Percentiles rank a stretch among this genome's conserved stretches.
phyloP scores from a whole-genome alignment of 192 early-diverging fungal genomes.

The Thoreauomyces humboldtii region DNA sequence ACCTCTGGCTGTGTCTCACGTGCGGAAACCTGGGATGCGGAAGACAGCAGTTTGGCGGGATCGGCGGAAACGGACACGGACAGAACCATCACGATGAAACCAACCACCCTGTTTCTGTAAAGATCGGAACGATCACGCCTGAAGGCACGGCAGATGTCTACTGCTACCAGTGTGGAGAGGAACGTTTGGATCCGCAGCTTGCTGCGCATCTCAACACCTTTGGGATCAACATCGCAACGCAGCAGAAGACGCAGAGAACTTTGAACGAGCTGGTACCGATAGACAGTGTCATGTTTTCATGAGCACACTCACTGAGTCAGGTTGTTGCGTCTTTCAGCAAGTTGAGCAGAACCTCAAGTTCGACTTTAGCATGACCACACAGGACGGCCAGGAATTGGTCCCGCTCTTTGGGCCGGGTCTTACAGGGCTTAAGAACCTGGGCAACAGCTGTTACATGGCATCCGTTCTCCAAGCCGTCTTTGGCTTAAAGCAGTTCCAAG shows the following conservation, averaged over 20 bases:
- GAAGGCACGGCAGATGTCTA: slow-evolving; percentile 93
- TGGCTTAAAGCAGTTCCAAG: slow-evolving; percentile 67
- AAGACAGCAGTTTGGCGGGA: slow-evolving; percentile 87
- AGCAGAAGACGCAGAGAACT: slow-evolving; percentile 90
- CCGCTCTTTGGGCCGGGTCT: slow-evolving; percentile 86
- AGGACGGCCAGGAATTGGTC: slow-evolving; percentile 83
- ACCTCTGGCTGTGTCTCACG: slow-evolving; percentile 92
- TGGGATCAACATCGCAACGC: slow-evolving; percentile 81
- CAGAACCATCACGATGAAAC: slow-evolving; percentile 79
- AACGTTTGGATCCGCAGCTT: slow-evolving; percentile 73
- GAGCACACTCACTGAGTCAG: too few species aligned
- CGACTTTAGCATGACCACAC: slow-evolving; percentile 96
- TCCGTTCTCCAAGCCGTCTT: slow-evolving; percentile 91
- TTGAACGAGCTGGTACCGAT: slow-evolving; percentile 78
- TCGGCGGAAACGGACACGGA: slow-evolving; percentile 91
- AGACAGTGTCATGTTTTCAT: too few species aligned
- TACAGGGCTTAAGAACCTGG: slow-evolving; percentile 91
- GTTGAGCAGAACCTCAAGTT: slow-evolving; percentile 95
- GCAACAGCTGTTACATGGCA: slow-evolving; percentile 99
- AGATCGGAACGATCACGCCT: slow-evolving; percentile 95
- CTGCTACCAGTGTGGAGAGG: slow-evolving; percentile 85
- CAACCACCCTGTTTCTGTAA: slow-evolving; percentile 79
- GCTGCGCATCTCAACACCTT: slow-evolving; percentile 75
- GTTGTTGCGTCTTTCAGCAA: slow-evolving; percentile 57
- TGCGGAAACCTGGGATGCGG: slow-evolving; percentile 96